Conservation (phyloP, 208 protist species). For the Acanthamoeba castellanii region DNA sequence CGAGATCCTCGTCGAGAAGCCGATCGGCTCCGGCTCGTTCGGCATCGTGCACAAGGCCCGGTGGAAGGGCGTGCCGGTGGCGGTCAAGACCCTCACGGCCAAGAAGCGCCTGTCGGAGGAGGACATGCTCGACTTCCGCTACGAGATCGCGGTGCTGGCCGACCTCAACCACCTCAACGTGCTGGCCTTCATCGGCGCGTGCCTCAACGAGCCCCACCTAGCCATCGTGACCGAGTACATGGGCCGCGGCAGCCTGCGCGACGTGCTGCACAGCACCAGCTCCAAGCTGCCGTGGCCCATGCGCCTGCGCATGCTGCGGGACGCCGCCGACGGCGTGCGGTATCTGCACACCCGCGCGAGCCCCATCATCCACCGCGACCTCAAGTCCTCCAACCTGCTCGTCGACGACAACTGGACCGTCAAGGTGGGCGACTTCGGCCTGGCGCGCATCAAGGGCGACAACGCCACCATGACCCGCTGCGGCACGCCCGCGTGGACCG, state of each 20-base stretch:
- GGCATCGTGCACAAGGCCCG: conserved; percentile 64
- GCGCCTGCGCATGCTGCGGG: conserved; percentile 78
- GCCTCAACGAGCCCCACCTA: conserved; percentile 38
- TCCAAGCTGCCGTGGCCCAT: conserved; percentile 77
- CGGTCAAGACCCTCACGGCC: conserved; percentile 37
- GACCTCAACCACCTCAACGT: conserved; percentile 56
- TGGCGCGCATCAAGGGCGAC: conserved; percentile 74
- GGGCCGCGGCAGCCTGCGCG: conserved; percentile 76
- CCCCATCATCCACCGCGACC: conserved; percentile 88
- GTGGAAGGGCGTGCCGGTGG: conserved; percentile 56
- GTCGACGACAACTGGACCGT: conserved; percentile 74
- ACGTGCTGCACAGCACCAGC: conserved; percentile 78
- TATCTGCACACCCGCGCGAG: conserved; percentile 86
- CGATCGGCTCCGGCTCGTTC: conserved; percentile 11
- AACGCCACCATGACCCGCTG: conserved; percentile 79
- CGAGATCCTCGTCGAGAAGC: conserved; percentile 38
- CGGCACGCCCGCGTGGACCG: conserved; percentile 87
- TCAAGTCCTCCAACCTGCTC: conserved; percentile 85
- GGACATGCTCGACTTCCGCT: conserved; percentile 58
- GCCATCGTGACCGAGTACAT: conserved; percentile 87
- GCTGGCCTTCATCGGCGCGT: conserved; percentile 48
- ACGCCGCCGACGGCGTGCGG: conserved; percentile 85
- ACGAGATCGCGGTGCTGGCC: conserved; percentile 39
- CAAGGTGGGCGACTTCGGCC: conserved; percentile 81
- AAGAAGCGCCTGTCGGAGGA: conserved; percentile 53